A percentile compares a stretch with the other conserved stretches of the same genome.
Conservation (phyloP, 1,284 basidiomycete genomes). For the Prillingera fragicola region DNA sequence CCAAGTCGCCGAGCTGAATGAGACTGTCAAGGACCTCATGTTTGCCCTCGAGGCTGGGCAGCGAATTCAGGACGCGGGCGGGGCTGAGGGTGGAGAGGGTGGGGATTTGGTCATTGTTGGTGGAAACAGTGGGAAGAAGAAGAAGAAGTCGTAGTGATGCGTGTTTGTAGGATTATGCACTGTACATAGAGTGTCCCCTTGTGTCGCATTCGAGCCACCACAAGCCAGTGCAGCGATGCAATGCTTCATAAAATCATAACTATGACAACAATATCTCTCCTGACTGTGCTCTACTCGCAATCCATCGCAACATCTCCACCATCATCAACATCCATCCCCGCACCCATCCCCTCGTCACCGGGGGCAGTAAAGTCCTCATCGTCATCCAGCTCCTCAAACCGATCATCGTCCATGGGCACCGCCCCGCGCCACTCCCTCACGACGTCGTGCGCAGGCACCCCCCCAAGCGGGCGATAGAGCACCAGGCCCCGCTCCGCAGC, state of each 20-base stretch:
- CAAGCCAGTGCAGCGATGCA: no score
- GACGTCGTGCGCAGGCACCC: constrained; percentile 15
- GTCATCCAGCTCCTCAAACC: constrained; percentile 14
- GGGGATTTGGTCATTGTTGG: constrained; percentile 36
- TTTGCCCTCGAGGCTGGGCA: constrained; percentile 42
- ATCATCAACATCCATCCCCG: not conserved
- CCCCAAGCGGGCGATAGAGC: constrained; percentile 35
- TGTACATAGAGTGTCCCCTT: no score
- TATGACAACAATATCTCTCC: no score
- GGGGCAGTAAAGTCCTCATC: constrained; percentile 14
- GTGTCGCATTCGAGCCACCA: no score
- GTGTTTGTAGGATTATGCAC: not conserved
- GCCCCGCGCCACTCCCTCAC: constrained; percentile 11
- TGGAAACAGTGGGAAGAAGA: constrained; percentile 12
- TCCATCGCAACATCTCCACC: constrained; percentile 12
- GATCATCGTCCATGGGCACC: not conserved
- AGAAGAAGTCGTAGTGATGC: constrained; percentile 19
- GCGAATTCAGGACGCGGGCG: constrained; percentile 37
- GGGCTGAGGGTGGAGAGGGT: constrained; percentile 32
- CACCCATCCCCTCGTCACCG: not conserved
- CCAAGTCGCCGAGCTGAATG: constrained; percentile 39
- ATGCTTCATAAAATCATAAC: no score
- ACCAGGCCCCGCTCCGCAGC: constrained; percentile 26
- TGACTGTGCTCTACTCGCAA: constrained; percentile 1
- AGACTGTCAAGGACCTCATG: constrained; percentile 48